A percentile compares a stretch with the other conserved stretches of the same genome.
Conservation (phyloP, 73 alveolate genomes). For the Paramecium octaurelia region DNA sequence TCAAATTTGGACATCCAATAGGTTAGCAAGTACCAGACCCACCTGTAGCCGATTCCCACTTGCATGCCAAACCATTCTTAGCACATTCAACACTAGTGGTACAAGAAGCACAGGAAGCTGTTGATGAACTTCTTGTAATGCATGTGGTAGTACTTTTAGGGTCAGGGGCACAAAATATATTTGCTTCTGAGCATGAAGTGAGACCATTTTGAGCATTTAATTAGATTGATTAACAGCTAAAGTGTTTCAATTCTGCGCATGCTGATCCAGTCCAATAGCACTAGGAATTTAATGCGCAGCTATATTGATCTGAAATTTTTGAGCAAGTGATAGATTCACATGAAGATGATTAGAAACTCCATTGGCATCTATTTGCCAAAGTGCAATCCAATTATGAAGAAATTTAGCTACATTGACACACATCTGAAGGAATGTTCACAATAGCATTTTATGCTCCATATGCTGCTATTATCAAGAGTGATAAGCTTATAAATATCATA, state of each 20-base stretch:
- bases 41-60: background rate
- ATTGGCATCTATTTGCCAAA: background rate
- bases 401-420: background rate
- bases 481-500: background rate
- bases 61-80: background rate
- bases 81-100: background rate
- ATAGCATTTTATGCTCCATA: background rate
- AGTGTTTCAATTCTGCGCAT: background rate
- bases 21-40: background rate
- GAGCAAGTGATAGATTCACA: background rate
- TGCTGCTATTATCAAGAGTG: background rate
- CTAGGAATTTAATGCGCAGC: background rate
- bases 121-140: background rate
- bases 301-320: background rate
- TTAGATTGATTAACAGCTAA: background rate
- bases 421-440: background rate
- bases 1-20: background rate
- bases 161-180: background rate
- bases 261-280: background rate
- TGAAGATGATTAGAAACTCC: background rate
- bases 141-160: background rate
- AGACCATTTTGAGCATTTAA: background rate
- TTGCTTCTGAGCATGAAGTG: background rate
- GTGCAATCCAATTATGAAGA: background rate
- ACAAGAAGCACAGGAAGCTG: background rate